Base-by-base conservation (phyloP, 345 rosid genomes). In the Kandelia obovata region DNA sequence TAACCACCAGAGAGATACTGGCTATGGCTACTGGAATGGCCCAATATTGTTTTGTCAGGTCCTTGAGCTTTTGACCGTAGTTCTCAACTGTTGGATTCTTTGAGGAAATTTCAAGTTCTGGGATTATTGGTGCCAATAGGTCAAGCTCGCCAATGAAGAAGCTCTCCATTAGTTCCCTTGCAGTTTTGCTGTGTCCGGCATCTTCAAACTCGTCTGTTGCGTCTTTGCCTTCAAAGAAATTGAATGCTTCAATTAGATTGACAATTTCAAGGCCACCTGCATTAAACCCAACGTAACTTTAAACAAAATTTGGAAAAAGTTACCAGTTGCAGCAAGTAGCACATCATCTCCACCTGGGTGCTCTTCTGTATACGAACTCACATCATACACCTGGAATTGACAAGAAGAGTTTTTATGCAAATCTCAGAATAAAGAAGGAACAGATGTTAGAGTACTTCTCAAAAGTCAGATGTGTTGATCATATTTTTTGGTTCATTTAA, bases 331-430 rank as follows among this genome's bases (percentile, higher is more conserved):
- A 32, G 74, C 90, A 61, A 94, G 86, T 73, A 94, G 77, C 43
- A 91, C 93, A 79, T 94, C 96, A 49, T 94, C 96, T 72, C 98
- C 98, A 17, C 98, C 97, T 3, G 96, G 98, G 71, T 91, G 98
- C 52, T 91, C 97, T 35, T 94, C 97, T 86, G 89, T 76, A 65
- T 91, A 91, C 2, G 96, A 79, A 74, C 83, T 77, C 67, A 94
- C 89, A 66, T 94, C 93, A 71, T 94, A 91, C 4, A 94, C 93
- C 98, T 91, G 81, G 26, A 7, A 72, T 59, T 20, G 59, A n/a
- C 60, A 66, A 52, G 61, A 11, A 37, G 34, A 17, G 3, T 15
- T 49, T 15, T 52, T 3, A 61, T 17, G 55, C 58, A 56, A 61
- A 26, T 27, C 25, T 31, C 6, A 37, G 35, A 32, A 35, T 28